Evolutionary conservation across 805 yeast genomes (phyloP), one percentile per base, ranked within the genome.

Genomic region (Candida multigemmis): DNA sequence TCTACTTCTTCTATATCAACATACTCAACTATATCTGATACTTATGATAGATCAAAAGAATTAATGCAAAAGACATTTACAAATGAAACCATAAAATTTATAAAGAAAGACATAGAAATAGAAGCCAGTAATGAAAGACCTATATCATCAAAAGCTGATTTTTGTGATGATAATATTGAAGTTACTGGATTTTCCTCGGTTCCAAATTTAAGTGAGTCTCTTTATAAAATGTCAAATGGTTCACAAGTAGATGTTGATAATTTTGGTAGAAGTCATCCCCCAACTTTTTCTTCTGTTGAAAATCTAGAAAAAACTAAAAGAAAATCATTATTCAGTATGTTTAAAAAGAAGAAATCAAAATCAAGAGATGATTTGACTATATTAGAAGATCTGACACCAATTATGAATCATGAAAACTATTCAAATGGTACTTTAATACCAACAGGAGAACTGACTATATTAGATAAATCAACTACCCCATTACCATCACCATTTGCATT

Each of bases 401-500:
- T n/a, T n/a, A n/a, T n/a, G n/a, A n/a, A n/a, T n/a, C n/a, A n/a
- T n/a, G n/a, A n/a, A n/a, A n/a, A n/a, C n/a, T n/a, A n/a, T 6
- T 6, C 24, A 12, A 10, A 22, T 10, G 15, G 7, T 7, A 16
- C 24, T 12, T 7, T 17, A 13, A 12, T 19, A 14, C 13, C 18
- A n/a, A 14, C 24, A n/a, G n/a, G n/a, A n/a, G n/a, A n/a, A n/a
- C n/a, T n/a, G n/a, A n/a, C n/a, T n/a, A n/a, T n/a, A n/a, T n/a
- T n/a, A n/a, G n/a, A n/a, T n/a, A n/a, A n/a, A n/a, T n/a, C n/a
- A n/a, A n/a, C n/a, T n/a, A n/a, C n/a, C n/a, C n/a, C n/a, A n/a
- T n/a, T n/a, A n/a, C n/a, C n/a, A n/a, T n/a, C 35, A 16, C 60
- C 68, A 6, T 61, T 61, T 44, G 67, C 66, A n/a, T 46, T 60